phyloP scores from a whole-genome alignment of 2,329 filamentous ascomycete species.

The Arachnopeziza araneosa region DNA sequence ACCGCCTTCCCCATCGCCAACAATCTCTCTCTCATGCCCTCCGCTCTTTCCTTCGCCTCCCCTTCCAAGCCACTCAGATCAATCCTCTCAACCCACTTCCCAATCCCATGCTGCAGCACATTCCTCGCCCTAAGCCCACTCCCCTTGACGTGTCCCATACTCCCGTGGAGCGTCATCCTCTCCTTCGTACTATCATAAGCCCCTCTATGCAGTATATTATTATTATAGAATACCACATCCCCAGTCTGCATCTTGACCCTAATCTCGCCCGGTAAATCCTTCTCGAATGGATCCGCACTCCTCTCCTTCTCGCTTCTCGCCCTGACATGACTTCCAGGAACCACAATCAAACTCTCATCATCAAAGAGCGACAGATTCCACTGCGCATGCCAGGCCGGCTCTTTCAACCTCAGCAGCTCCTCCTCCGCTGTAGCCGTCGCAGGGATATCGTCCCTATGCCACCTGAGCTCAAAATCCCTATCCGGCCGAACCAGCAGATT shows the following conservation, averaged over 20 bases:
- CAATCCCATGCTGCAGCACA: slow-evolving; percentile 70
- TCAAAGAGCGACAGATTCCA: slow-evolving; percentile 81
- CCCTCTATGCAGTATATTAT: slow-evolving; percentile 77
- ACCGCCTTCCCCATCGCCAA: slow-evolving; percentile 54
- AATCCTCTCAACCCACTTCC: slow-evolving; percentile 56
- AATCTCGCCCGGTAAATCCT: slow-evolving; percentile 55
- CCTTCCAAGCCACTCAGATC: slow-evolving; percentile 44
- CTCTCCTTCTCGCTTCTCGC: slow-evolving; percentile 67
- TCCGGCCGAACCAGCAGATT: slow-evolving; percentile 78
- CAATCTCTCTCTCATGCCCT: slow-evolving; percentile 58
- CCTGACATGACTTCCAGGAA: slow-evolving; percentile 70
- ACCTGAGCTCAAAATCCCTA: slow-evolving; percentile 65
- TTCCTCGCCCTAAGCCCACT: slow-evolving; percentile 58
- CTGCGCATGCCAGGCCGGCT: slow-evolving; percentile 69
- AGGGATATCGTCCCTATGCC: slow-evolving; percentile 82
- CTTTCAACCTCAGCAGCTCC: slow-evolving; percentile 55
- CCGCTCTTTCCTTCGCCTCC: slow-evolving; percentile 43
- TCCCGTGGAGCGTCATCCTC: slow-evolving; percentile 67
- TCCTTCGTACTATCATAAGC: slow-evolving; percentile 55
- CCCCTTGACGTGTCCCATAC: slow-evolving; percentile 56
- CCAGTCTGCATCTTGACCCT: slow-evolving; percentile 64
- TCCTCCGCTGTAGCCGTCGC: slow-evolving; percentile 59
- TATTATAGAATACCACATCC: slow-evolving; percentile 84
- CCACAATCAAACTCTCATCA: slow-evolving; percentile 67
- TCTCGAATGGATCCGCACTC: slow-evolving; percentile 58